Base-by-base conservation (phyloP, 176 grass and related monocot genomes). In the Cenchrus americanus region DNA sequence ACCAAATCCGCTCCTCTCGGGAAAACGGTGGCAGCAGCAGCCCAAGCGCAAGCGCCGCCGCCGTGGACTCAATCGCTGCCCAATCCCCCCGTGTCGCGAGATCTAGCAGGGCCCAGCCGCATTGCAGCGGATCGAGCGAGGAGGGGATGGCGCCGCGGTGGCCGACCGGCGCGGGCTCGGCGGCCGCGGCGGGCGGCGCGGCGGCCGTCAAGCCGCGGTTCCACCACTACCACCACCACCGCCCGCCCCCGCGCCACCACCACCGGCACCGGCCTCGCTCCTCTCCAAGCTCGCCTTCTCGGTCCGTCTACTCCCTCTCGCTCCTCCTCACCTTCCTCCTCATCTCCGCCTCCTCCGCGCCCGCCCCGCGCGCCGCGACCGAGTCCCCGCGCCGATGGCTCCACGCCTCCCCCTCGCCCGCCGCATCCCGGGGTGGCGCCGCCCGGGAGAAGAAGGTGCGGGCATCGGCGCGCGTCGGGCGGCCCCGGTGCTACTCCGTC, bases 391-490 rank as follows among this genome's bases (percentile, higher is more conserved):
- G 84, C 92, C 87, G 86, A 54, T 95, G 87, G 37, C 93, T 92
- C 53, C 93, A 88, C 85, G 41, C 83, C 18, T 62, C 76, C 47
- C 75, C 67, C 3, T 61, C 83, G 2, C 46, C 86, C 51, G 23
- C 67, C 57, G 81, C 85, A 48, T 51, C 86, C 23, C 90, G 87
- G 90, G 93, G 93, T 55, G 90, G 93, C 70, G 82, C 90, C 22
- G 90, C 93, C 18, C 90, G 93, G 93, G 93, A 95, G 90, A 95
- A 92, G 90, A 92, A 84, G 86, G 93, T 95, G 47, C 63, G 90
- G 27, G 86, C 93, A 8, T 95, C 93, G 10, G 88, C 90, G 46
- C 82, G 90, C 63, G 93, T 79, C 68, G 66, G 90, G 79, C 71
- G 88, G 15, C 5, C 85, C 47, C 43, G 86, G 11, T 90, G 88